Conservation (phyloP, 495 filamentous ascomycete genomes). For the Aspergillus bertholletiae region DNA sequence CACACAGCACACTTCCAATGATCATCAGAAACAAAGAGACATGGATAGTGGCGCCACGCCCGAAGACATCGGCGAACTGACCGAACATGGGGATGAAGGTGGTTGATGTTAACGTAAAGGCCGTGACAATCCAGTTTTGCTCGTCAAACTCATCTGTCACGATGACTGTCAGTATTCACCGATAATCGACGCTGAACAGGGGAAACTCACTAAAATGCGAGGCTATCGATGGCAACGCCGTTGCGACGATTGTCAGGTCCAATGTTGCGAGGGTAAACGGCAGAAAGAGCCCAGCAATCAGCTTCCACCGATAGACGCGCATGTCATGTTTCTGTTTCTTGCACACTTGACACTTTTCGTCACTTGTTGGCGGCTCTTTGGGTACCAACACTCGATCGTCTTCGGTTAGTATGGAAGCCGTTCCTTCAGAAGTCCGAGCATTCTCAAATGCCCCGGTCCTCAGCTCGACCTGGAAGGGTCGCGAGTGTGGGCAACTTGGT, state of each 20-base stretch:
- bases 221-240: slow-evolving; percentile 56
- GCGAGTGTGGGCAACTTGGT: not conserved
- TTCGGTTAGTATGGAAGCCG: not conserved
- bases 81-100: slow-evolving; percentile 61
- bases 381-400: not conserved
- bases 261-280: slow-evolving; percentile 51
- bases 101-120: slow-evolving; percentile 58
- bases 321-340: slow-evolving; percentile 4
- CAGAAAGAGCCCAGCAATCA: slow-evolving; percentile 48
- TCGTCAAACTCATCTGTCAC: slow-evolving; percentile 47
- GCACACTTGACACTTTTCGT: not conserved
- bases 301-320: slow-evolving; percentile 47
- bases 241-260: slow-evolving; percentile 58
- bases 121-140: slow-evolving; percentile 61
- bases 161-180: not conserved
- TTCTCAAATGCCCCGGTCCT: not conserved
- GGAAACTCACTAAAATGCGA: slow-evolving; percentile 49
- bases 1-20: slow-evolving; percentile 47
- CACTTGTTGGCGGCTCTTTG: no score
- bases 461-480: not conserved
- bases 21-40: slow-evolving; percentile 45
- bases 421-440: not conserved
- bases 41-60: slow-evolving; percentile 47
- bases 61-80: slow-evolving; percentile 58
- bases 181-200: not conserved